phyloP scores from a whole-genome alignment of 2,329 filamentous ascomycete genomes.

The Ophiostoma australiae region DNA sequence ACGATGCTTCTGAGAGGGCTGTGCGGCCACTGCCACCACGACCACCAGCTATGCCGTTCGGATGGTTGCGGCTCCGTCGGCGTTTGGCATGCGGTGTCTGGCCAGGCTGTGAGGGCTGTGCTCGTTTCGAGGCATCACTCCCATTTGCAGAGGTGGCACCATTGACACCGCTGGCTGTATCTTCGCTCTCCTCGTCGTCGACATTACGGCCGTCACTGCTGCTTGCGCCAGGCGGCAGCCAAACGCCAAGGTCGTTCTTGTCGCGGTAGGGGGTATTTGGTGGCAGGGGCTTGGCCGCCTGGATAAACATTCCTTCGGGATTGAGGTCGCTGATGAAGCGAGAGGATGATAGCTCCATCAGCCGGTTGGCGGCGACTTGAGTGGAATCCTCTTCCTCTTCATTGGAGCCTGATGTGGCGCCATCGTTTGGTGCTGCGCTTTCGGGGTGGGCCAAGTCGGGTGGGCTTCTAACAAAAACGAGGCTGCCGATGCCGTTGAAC shows the following conservation, averaged over 20 bases:
- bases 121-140: neutral
- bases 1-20: conserved; percentile 21
- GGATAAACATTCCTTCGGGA: conserved; percentile 56
- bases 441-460: neutral
- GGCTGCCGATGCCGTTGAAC: neutral
- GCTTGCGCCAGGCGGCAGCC: conserved; percentile 34
- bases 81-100: conserved; percentile 1
- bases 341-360: conserved; percentile 35
- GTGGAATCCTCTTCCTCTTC: conserved; percentile 27
- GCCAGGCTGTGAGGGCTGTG: neutral
- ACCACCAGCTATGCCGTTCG: neutral
- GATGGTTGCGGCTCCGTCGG: conserved; percentile 12
- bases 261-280: conserved; percentile 37
- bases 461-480: neutral
- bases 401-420: neutral
- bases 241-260: conserved; percentile 53
- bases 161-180: neutral
- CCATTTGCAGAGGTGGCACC: neutral
- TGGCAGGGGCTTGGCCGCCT: conserved; percentile 44
- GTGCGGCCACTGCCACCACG: conserved; percentile 10
- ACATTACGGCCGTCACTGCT: neutral
- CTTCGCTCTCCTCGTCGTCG: conserved; percentile 15
- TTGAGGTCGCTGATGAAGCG: conserved; percentile 57
- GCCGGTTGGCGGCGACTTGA: conserved; percentile 31
- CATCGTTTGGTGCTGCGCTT: neutral